Evolutionary conservation across 2,329 filamentous ascomycete genomes (phyloP), one percentile per base, ranked within the genome.

Genomic region (Fusarium foetens): DNA sequence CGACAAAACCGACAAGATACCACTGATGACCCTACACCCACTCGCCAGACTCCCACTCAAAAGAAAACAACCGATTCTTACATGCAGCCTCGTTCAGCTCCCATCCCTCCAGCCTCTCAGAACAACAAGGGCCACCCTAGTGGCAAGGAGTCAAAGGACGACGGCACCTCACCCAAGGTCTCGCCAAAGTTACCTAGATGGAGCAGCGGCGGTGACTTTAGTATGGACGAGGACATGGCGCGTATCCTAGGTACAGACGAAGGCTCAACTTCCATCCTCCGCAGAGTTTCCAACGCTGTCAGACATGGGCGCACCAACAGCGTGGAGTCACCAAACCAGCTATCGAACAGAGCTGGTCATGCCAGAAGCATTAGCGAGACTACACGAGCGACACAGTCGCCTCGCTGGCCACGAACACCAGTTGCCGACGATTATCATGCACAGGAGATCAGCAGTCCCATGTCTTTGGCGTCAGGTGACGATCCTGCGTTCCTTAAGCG

Each of bases 221-320:
- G 93, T 66, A 91, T 97, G 91, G 95, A 98, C 73, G 95, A 98
- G 81, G 96, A 98, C 79, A 94, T 98, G 90, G 93, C 93, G 59
- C 92, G 95, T 63, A 95, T 98, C 64, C 86, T 97, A 66, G 92
- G 91, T 43, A 91, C 90, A 25, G 94, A 95, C 67, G 93, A 94
- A 79, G 86, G 88, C 46, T 92, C 90, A 36, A 91, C 93, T 31
- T 95, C 93, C 2, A 93, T 98, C 68, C 85, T 98, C 70, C 93
- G 94, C 63, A 91, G 94, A 58, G 93, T 98, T 43, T 98, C 96
- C 12, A 97, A 97, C 79, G 95, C 94, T 55, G 94, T 98, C 63
- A 93, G 94, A 71, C 96, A 98, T 81, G 94, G 94, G 60, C 92
- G 96, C 72, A 97, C 93, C 79, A 93, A 91, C 80, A 98, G 95